A percentile compares a stretch with the other conserved stretches of the same genome.
Evolutionary conservation across 148 eudicot species (phyloP).

Genomic region (Fallopia convolvulus): DNA sequence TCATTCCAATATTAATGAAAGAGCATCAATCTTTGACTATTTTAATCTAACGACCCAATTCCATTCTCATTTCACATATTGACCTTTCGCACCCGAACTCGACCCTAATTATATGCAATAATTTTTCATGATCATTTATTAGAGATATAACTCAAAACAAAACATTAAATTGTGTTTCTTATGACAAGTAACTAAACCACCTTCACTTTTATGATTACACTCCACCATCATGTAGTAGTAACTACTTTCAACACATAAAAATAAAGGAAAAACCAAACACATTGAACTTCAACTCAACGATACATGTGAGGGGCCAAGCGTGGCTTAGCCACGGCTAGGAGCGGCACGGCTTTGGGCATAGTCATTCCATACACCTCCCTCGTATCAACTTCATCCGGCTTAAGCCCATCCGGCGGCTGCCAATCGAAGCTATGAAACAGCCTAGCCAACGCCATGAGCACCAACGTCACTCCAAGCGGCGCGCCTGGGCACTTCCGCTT

Average conservation of each 20-base stretch:
- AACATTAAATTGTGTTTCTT: neutral
- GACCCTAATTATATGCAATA: no score
- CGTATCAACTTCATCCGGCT: slow-evolving; percentile 57
- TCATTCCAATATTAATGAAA: no score
- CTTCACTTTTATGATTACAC: neutral
- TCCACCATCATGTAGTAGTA: neutral
- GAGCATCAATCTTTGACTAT: no score
- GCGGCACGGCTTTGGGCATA: slow-evolving; percentile 79
- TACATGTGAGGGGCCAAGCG: slow-evolving; percentile 58
- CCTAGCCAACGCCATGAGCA: slow-evolving; percentile 81
- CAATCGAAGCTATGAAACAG: slow-evolving; percentile 80
- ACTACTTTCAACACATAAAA: neutral
- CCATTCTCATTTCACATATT: no score
- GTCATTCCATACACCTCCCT: slow-evolving; percentile 95
- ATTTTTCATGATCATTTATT: no score
- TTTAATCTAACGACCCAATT: no score
- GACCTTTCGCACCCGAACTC: no score
- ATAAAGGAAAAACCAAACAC: neutral
- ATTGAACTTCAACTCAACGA: neutral
- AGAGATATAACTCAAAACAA: no score
- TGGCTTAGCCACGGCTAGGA: slow-evolving; percentile 67
- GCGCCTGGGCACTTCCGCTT: slow-evolving; percentile 96
- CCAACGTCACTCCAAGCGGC: slow-evolving; percentile 80
- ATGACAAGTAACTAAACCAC: neutral
- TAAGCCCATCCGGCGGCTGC: slow-evolving; percentile 59